Evolutionary conservation across 768 basidiomycete species (phyloP).

Genomic region (Infundibulicybe gibba): DNA sequence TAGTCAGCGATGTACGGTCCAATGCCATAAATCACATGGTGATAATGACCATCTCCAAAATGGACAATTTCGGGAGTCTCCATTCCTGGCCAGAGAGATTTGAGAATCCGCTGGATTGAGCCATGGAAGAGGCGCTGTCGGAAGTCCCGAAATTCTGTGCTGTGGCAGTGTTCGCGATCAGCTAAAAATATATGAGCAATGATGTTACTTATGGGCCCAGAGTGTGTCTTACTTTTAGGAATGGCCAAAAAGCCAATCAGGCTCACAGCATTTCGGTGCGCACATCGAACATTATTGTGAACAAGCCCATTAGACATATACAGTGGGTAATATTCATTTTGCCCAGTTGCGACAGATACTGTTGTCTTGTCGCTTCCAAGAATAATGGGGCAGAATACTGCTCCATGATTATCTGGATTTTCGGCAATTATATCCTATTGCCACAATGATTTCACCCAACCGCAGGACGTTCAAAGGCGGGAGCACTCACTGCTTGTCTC

Average conservation of each 20-base stretch:
- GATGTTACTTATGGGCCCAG: background rate
- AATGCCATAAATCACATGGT: no score
- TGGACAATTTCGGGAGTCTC: conserved; percentile 12
- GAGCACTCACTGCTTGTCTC: background rate
- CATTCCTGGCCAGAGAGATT: conserved; percentile 14
- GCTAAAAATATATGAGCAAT: background rate
- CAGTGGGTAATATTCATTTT: conserved; percentile 13
- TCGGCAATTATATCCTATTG: background rate
- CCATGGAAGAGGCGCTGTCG: conserved; percentile 12
- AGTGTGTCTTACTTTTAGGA: background rate
- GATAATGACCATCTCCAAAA: conserved; percentile 19
- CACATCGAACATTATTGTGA: conserved; percentile 1
- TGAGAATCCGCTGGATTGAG: conserved; percentile 8
- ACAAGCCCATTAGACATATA: conserved; percentile 10
- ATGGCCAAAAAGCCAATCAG: background rate
- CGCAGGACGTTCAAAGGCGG: no score
- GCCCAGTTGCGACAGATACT: background rate
- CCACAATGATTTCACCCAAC: background rate
- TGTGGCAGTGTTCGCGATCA: background rate
- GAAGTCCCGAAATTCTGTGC: conserved; percentile 8
- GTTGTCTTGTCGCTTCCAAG: background rate
- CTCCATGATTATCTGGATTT: background rate
- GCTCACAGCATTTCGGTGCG: background rate
- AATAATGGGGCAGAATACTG: background rate
- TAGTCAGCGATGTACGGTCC: conserved; percentile 23